These are phyloP conservation scores for Euphorbia peplus DNA, from an alignment of 345 rosid species.

Conservation along the genomic window DNA sequence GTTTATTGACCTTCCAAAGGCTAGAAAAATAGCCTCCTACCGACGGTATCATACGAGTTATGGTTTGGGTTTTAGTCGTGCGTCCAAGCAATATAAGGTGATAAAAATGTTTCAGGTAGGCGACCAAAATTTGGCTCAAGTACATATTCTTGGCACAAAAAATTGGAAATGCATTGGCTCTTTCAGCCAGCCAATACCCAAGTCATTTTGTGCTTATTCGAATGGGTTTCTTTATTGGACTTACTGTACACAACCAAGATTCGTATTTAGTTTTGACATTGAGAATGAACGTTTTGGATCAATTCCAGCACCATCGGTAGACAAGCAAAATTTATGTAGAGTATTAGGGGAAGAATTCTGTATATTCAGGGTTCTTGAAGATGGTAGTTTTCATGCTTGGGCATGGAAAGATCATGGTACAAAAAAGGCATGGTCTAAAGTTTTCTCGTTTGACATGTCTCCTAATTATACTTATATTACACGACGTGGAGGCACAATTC, in stretches of 20 bases:
- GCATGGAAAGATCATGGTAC: background rate
- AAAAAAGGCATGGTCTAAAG: conserved; percentile 12
- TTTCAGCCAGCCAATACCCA: too few relatives aligned
- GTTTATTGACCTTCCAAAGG: background rate
- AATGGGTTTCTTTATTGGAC: conserved; percentile 23
- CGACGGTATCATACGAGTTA: background rate
- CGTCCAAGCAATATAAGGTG: conserved; percentile 10
- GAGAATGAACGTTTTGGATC: too few relatives aligned
- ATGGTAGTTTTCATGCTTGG: too few relatives aligned
- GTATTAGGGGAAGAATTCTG: conserved; percentile 8
- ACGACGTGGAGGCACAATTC: background rate
- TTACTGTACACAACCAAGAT: background rate
- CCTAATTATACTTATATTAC: background rate
- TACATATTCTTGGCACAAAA: conserved; percentile 1
- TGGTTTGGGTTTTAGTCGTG: background rate
- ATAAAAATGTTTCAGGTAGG: too few relatives aligned
- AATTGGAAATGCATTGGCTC: background rate
- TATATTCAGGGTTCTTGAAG: too few relatives aligned
- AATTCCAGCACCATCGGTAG: too few relatives aligned
- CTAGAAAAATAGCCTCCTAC: too few relatives aligned
- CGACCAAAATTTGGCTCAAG: too few relatives aligned
- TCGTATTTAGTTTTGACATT: background rate
- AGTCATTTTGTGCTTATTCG: background rate
- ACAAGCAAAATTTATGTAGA: background rate
- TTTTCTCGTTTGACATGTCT: background rate